Conservation (phyloP, 2,329 filamentous ascomycete genomes). For the Penicillium sp. region DNA sequence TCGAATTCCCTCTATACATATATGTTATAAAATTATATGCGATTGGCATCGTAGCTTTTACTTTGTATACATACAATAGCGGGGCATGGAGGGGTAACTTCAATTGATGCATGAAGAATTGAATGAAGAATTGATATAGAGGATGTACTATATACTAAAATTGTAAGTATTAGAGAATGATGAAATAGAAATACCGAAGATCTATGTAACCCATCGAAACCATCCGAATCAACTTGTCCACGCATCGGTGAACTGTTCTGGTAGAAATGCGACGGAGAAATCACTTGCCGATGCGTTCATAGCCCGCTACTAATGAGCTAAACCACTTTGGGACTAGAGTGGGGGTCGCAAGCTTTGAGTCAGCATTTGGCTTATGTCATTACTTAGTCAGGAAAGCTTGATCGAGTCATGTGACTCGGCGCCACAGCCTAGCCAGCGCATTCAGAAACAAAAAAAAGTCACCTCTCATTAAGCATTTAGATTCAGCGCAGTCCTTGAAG, state of each 20-base stretch:
- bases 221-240: slow-evolving; percentile 10
- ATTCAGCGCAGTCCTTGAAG: background rate
- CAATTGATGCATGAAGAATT: background rate
- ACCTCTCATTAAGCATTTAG: background rate
- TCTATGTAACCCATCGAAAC: background rate
- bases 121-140: background rate
- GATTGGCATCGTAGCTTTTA: slow-evolving; percentile 3
- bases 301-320: slow-evolving; percentile 24
- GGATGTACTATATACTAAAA: background rate
- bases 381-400: slow-evolving; percentile 8
- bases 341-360: slow-evolving; percentile 26
- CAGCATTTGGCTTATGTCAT: slow-evolving; percentile 5
- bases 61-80: slow-evolving; percentile 4
- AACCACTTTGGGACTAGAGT: slow-evolving; percentile 29
- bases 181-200: background rate
- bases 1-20: background rate
- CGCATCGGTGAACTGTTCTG: slow-evolving; percentile 29
- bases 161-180: background rate
- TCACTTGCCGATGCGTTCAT: slow-evolving; percentile 19
- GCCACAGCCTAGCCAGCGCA: slow-evolving; percentile 1
- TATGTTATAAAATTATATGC: background rate
- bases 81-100: slow-evolving; percentile 22
- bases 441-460: background rate
- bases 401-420: background rate
- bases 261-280: slow-evolving; percentile 19